Percentiles rank a stretch among this genome's conserved stretches.
Evolutionary conservation across 169 alveolate species (phyloP).

Genomic region (Plasmodium yoelii): DNA sequence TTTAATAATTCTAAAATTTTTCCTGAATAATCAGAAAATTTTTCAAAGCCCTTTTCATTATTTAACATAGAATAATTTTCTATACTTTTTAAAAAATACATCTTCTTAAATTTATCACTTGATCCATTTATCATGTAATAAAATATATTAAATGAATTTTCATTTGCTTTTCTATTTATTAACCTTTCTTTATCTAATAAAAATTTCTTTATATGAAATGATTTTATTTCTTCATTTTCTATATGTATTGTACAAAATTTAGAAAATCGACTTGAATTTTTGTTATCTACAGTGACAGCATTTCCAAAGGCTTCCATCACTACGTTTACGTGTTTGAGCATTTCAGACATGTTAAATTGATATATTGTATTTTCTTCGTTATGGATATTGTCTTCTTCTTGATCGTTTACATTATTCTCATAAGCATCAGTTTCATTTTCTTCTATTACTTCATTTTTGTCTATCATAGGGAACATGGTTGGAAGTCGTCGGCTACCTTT

Average conservation of each 20-base stretch:
- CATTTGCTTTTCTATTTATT: constrained; percentile 19
- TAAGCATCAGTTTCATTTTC: not conserved
- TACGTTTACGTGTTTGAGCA: constrained; percentile 9
- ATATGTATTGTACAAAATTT: constrained; percentile 32
- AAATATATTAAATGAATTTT: constrained; percentile 45
- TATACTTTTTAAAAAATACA: constrained; percentile 43
- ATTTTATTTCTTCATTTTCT: constrained; percentile 5
- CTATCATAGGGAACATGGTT: not conserved
- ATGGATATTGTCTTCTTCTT: too few species aligned
- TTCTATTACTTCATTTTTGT: not conserved
- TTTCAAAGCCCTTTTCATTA: not conserved
- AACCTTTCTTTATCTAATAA: constrained; percentile 54
- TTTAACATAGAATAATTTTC: constrained; percentile 40
- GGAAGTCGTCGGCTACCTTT: not conserved
- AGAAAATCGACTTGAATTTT: constrained; percentile 49
- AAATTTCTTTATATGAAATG: constrained; percentile 18
- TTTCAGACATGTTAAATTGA: not conserved
- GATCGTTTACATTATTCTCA: not conserved
- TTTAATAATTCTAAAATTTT: constrained; percentile 26
- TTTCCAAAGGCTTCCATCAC: constrained; percentile 62
- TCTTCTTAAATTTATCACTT: constrained; percentile 43
- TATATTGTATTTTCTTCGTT: too few species aligned
- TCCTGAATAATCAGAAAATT: constrained; percentile 4
- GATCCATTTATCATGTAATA: constrained; percentile 67
- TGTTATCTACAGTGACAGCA: constrained; percentile 27